A percentile compares a stretch with the other conserved stretches of the same genome.
phyloP scores from a whole-genome alignment of 208 protist genomes.

The Acanthamoeba healyi region DNA sequence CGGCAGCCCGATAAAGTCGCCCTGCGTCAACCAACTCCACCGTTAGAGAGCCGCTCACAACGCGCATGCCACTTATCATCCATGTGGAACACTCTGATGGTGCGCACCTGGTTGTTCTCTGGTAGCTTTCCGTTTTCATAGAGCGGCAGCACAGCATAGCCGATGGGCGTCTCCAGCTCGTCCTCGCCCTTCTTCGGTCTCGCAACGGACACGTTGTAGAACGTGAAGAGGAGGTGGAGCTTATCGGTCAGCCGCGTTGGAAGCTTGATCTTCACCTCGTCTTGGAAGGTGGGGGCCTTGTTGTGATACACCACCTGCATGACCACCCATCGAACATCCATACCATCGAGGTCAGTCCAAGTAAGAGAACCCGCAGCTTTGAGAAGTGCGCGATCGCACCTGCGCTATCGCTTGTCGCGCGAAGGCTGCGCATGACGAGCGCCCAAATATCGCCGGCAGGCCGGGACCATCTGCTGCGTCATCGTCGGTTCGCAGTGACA shows the following conservation, averaged over 20 bases:
- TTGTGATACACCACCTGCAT: slow-evolving; percentile 57
- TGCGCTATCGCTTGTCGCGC: slow-evolving; percentile 38
- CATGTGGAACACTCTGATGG: too few relatives aligned
- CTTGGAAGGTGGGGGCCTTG: slow-evolving; percentile 69
- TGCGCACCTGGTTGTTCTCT: slow-evolving; percentile 44
- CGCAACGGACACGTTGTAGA: slow-evolving; percentile 83
- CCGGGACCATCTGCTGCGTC: background rate
- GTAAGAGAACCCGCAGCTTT: background rate
- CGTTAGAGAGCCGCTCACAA: background rate
- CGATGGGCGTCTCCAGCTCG: slow-evolving; percentile 63
- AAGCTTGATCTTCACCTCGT: slow-evolving; percentile 85
- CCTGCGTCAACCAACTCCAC: slow-evolving; percentile 18
- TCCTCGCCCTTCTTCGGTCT: slow-evolving; percentile 75
- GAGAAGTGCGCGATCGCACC: background rate
- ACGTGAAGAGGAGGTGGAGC: slow-evolving; percentile 84
- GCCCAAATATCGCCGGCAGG: slow-evolving; percentile 43
- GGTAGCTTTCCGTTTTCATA: slow-evolving; percentile 48
- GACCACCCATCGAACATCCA: too few relatives aligned
- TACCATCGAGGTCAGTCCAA: background rate
- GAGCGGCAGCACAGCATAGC: slow-evolving; percentile 67
- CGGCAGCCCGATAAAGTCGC: slow-evolving; percentile 21
- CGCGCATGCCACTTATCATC: background rate
- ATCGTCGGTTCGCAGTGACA: slow-evolving; percentile 27
- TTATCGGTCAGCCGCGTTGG: slow-evolving; percentile 75
- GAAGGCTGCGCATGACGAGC: slow-evolving; percentile 21